A percentile compares a stretch with the other conserved stretches of the same genome.
Evolutionary conservation across 306 rosid species (phyloP).

Genomic region (Pachyrhizus erosus): DNA sequence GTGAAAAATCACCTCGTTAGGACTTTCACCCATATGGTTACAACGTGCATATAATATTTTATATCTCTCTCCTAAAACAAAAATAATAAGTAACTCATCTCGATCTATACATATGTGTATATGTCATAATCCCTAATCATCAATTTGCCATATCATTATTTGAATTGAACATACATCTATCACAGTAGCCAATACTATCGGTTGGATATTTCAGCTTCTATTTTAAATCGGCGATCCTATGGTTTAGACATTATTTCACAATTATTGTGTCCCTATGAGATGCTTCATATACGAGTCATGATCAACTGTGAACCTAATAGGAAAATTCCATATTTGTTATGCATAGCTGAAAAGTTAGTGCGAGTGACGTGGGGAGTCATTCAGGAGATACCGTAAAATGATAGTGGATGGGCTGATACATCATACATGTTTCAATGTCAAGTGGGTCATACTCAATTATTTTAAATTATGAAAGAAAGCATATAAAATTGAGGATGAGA

Average conservation of each 20-base stretch:
- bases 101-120: neutral
- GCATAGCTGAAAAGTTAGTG: conserved; percentile 50
- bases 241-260: conserved; percentile 23
- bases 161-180: conserved; percentile 24
- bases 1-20: neutral
- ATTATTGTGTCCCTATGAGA: conserved; percentile 25
- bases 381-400: conserved; percentile 38
- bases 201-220: conserved; percentile 11
- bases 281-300: conserved; percentile 27
- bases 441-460: conserved; percentile 16
- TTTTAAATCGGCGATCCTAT: neutral
- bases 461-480: neutral
- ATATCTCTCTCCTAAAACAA: neutral
- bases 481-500: neutral
- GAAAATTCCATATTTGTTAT: neutral
- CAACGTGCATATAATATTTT: neutral
- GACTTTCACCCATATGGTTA: neutral
- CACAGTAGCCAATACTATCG: conserved; percentile 6
- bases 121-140: conserved; percentile 32
- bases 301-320: conserved; percentile 13
- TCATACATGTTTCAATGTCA: conserved; percentile 40
- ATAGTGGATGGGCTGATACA: conserved; percentile 36
- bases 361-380: conserved; percentile 55
- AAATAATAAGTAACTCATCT: neutral
- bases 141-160: conserved; percentile 14